Base-by-base conservation (phyloP, 106 monocot species). In the Dioscorea alata region DNA sequence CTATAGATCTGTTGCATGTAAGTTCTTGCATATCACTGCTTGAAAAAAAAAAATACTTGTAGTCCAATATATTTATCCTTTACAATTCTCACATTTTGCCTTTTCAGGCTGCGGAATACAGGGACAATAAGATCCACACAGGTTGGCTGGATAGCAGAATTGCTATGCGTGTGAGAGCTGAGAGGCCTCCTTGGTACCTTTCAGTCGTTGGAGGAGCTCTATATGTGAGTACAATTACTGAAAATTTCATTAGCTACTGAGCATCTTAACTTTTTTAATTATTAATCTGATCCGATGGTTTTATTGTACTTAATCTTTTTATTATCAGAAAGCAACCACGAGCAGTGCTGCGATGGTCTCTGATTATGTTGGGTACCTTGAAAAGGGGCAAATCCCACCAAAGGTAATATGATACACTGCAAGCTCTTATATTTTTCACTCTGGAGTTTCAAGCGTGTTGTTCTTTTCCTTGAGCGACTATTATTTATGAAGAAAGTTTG, bases 151-250 rank as follows among this genome's bases (percentile, higher is more conserved):
- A 99, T 67, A 90, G 97, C 61, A 87, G 92, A 76, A 99, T 99
- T 65, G 92, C 97, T 23, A 99, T 99, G 97, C 81, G 97, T 15
- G 97, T 99, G 78, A 93, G 97, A 87, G 97, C 97, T 61, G 97
- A 99, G 79, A 89, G 97, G 71, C 97, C 92, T 69, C 89, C 92
- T 71, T 99, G 97, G 97, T 92, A 93, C 70, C 80, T 99, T 50
- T 99, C 97, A 23, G 97, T 99, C 71, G 97, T 99, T 63, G 97
- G 92, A 82, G 97, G 97, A 68, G 92, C 92, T 73, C 87, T 99
- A 59, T 93, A 92, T 85, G 97, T 99, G 85, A 76, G 85, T 18
- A 68, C 16, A 31, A 48, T 50, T 65, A 69, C 57, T 61, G 42
- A 42, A 42, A 42, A 42, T 42, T 42, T 42, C 0, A 42, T 42